phyloP scores from a whole-genome alignment of 495 filamentous ascomycete genomes.

The Penicillium lividum region DNA sequence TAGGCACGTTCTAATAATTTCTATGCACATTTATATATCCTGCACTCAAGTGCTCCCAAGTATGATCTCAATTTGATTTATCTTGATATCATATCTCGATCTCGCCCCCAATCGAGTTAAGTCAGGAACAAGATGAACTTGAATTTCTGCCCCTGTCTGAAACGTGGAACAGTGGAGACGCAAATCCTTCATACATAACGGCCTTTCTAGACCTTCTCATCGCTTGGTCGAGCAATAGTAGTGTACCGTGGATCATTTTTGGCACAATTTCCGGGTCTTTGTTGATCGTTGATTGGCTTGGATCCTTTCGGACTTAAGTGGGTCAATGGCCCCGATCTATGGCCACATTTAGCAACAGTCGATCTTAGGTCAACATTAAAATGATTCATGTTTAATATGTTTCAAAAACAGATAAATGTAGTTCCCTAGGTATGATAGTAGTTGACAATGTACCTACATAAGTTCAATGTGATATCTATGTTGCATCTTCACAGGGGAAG shows the following conservation, averaged over 20 bases:
- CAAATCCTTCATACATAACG: conserved; percentile 16
- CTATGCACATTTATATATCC: no score
- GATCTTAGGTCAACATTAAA: no score
- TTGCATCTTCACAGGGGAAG: no score
- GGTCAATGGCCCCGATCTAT: no score
- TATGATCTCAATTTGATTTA: not conserved
- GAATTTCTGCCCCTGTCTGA: conserved; percentile 6
- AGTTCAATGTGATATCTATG: no score
- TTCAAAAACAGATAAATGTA: no score
- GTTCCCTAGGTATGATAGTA: no score
- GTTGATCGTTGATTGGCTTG: conserved; percentile 2
- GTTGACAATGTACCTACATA: no score
- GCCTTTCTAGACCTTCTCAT: conserved; percentile 34
- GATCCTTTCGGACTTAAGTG: conserved; percentile 1
- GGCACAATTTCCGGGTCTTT: not conserved
- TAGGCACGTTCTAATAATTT: no score
- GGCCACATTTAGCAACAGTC: no score
- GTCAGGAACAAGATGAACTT: conserved; percentile 15
- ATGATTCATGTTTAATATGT: no score
- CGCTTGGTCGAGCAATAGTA: not conserved
- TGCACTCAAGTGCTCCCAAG: no score
- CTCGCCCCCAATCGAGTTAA: not conserved
- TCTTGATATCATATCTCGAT: not conserved
- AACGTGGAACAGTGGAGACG: conserved; percentile 33
- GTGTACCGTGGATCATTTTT: conserved; percentile 34